phyloP scores from a whole-genome alignment of 2,329 filamentous ascomycete genomes.

The Chaetomiaceae sp. region DNA sequence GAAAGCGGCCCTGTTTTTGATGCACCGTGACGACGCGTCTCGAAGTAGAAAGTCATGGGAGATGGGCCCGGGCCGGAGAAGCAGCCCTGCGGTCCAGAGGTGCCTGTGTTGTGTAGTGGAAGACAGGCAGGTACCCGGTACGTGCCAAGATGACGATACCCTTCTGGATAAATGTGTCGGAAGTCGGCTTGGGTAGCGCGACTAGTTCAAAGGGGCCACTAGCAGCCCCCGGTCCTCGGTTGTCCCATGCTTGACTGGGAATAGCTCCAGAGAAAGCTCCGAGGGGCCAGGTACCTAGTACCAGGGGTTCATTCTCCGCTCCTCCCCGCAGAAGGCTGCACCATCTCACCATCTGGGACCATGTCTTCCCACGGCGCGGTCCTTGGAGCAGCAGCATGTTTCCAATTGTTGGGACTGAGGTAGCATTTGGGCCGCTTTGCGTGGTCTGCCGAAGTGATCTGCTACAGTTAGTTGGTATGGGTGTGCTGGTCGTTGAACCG shows the following conservation, averaged over 20 bases:
- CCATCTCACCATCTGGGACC: too few relatives aligned
- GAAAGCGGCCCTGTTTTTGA: neutral
- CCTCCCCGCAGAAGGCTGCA: constrained; percentile 4
- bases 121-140: constrained; percentile 19
- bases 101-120: neutral
- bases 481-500: neutral
- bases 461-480: neutral
- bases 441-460: neutral
- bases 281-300: constrained; percentile 11
- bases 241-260: constrained; percentile 9
- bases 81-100: neutral
- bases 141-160: constrained; percentile 18
- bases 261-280: constrained; percentile 13
- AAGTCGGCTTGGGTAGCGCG: constrained; percentile 9
- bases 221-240: neutral
- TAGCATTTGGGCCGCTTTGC: constrained; percentile 9
- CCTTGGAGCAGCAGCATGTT: neutral
- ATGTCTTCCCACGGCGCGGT: constrained; percentile 9
- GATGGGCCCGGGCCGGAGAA: neutral
- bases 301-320: constrained; percentile 1
- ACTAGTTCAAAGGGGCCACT: neutral
- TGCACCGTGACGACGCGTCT: neutral
- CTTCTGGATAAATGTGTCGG: constrained; percentile 25
- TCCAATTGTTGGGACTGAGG: constrained; percentile 6
- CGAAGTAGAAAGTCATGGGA: neutral